Evolutionary conservation across 306 rosid species (phyloP), one percentile per base, ranked within the genome.

Genomic region (Leucaena leucocephala): DNA sequence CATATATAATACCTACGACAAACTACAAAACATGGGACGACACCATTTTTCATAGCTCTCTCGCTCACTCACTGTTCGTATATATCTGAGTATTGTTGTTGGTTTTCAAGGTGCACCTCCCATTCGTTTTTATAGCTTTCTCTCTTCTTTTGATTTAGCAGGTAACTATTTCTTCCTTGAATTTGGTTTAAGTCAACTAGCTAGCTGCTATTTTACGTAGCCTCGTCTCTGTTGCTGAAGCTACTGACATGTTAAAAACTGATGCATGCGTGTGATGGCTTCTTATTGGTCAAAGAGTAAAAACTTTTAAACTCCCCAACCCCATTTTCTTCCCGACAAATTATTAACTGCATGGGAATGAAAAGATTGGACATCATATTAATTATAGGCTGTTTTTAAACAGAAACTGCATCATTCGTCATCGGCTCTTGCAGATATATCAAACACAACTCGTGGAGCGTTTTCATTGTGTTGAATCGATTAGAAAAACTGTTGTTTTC

Each of bases 181-280:
- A 49, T 72, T 72, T 72, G 76, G 7, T 69, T 67, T 22, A 66
- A 66, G 80, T 61, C 80, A 77, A 80, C 59, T 17, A 16, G 27
- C 82, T 27, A 72, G 67, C 57, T 61, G 22, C 65, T 33, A 57
- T 57, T 57, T 57, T n/a, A 57, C 63, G 63, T 57, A 57, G 63
- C 14, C 2, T n/a, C 43, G 1, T 44, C 12, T 58, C 61, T 49
- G n/a, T 45, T 45, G 15, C 75, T 67, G 45, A 10, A 78, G 35
- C n/a, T 36, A 59, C 74, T 50, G 40, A 76, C 34, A 71, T 72
- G 27, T 38, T 8, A 42, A 57, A 72, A 4, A 55, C 62, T 55
- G 16, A 36, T 50, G 59, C 65, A 34, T 74, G 42, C 35, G 55
- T 33, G 68, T 38, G 43, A 36, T 14, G 19, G 22, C 19, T 27